Evolutionary conservation across 805 yeast genomes (phyloP).

Genomic region (Lipomyces starkeyi): DNA sequence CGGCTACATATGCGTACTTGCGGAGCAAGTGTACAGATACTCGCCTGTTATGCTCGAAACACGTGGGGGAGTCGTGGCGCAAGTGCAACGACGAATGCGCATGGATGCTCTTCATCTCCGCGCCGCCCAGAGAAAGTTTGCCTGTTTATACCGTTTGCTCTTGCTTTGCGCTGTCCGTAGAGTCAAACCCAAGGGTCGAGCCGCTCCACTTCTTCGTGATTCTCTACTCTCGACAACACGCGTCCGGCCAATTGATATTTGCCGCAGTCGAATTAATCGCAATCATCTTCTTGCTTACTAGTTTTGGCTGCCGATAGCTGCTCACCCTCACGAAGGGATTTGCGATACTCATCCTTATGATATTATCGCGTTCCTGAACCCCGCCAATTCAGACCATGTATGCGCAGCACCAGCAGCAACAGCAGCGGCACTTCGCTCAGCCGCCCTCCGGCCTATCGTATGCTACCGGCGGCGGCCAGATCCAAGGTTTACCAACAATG

Average conservation of each 20-base stretch:
- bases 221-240: not conserved
- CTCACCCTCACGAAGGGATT: not conserved
- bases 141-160: not conserved
- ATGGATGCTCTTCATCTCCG: no score
- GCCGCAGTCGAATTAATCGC: not conserved
- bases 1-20: not conserved
- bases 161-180: not conserved
- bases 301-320: not conserved
- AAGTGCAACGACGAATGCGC: not conserved
- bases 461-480: slow-evolving; percentile 19
- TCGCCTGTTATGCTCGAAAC: not conserved
- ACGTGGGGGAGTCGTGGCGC: not conserved
- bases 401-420: slow-evolving; percentile 33
- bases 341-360: not conserved
- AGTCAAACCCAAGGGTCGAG: not conserved
- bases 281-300: not conserved
- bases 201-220: not conserved
- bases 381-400: slow-evolving; percentile 17
- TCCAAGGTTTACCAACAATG: slow-evolving; percentile 23
- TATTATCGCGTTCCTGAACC: not conserved
- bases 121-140: no score
- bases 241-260: not conserved
- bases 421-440: slow-evolving; percentile 33
- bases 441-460: slow-evolving; percentile 26
- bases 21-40: not conserved